These are phyloP conservation scores for Oryza glaberrima DNA, from an alignment of 176 grass and related monocot genomes.

Conservation along the genomic window DNA sequence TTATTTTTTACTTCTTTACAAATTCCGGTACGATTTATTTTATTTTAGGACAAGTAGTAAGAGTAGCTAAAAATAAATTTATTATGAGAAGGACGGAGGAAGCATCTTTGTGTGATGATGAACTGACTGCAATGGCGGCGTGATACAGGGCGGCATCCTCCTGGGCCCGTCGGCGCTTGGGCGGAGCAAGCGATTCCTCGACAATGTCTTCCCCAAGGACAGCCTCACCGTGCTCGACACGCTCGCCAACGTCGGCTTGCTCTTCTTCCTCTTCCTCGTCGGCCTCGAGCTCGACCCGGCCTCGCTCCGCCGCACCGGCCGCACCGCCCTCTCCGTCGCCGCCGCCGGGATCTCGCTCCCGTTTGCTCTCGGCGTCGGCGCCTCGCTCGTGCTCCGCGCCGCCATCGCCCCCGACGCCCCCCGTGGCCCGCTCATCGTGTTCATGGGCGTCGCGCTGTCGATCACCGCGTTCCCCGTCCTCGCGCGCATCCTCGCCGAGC, in stretches of 20 bases:
- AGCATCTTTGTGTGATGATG: not conserved
- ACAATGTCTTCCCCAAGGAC: slow-evolving; percentile 54
- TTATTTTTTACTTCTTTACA: no score
- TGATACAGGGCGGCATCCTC: slow-evolving; percentile 61
- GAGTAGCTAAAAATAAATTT: no score
- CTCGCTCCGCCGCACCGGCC: slow-evolving; percentile 59
- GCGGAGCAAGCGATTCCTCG: slow-evolving; percentile 54
- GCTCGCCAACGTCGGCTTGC: slow-evolving; percentile 60
- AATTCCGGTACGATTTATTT: no score
- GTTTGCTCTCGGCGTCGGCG: slow-evolving; percentile 56
- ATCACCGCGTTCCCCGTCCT: slow-evolving; percentile 74
- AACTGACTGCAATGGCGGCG: not conserved
- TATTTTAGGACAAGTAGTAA: no score
- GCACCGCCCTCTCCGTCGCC: slow-evolving; percentile 54
- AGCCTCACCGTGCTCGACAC: slow-evolving; percentile 70
- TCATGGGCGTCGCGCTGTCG: slow-evolving; percentile 66
- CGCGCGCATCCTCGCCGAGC: slow-evolving; percentile 67
- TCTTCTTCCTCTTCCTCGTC: slow-evolving; percentile 87
- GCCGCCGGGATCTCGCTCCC: slow-evolving; percentile 57
- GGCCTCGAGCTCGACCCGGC: slow-evolving; percentile 66
- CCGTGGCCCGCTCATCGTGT: slow-evolving; percentile 49
- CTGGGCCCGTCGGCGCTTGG: slow-evolving; percentile 68
- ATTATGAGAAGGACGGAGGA: no score
- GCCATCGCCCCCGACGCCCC: slow-evolving; percentile 32
- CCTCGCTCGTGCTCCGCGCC: slow-evolving; percentile 50